These are phyloP conservation scores for Rhizopus delemar DNA, from an alignment of 371 early-diverging fungal genomes.

Conservation along the genomic window DNA sequence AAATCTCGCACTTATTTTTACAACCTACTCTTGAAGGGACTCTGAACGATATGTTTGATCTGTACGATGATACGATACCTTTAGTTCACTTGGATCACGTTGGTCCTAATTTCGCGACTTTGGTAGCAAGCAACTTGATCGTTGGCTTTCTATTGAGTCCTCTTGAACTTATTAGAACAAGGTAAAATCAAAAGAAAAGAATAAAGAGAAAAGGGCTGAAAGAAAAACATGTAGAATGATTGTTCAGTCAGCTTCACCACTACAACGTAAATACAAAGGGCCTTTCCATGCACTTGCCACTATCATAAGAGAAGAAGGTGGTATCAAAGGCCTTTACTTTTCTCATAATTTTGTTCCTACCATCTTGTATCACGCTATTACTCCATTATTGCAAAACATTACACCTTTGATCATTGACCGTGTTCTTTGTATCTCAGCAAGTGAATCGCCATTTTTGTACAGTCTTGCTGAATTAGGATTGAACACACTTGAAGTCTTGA, in stretches of 20 bases:
- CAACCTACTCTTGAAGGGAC: slow-evolving; percentile 80
- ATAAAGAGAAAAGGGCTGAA: slow-evolving; percentile 15
- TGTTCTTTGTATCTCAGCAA: slow-evolving; percentile 62
- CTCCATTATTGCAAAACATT: slow-evolving; percentile 71
- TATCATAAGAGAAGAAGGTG: slow-evolving; percentile 82
- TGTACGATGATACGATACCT: slow-evolving; percentile 79
- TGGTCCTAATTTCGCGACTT: slow-evolving; percentile 70
- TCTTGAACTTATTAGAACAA: slow-evolving; percentile 75
- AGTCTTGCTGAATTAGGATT: slow-evolving; percentile 69
- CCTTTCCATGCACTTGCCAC: slow-evolving; percentile 73
- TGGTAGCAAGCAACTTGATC: slow-evolving; percentile 68
- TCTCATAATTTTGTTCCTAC: slow-evolving; percentile 74
- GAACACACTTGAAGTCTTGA: slow-evolving; percentile 69
- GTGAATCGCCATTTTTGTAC: slow-evolving; percentile 68
- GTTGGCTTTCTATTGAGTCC: slow-evolving; percentile 78
- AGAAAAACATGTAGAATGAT: slow-evolving; percentile 41
- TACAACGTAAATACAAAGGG: slow-evolving; percentile 78
- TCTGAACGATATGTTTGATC: slow-evolving; percentile 74
- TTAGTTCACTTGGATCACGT: slow-evolving; percentile 68
- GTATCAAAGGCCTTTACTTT: slow-evolving; percentile 69
- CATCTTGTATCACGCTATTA: slow-evolving; percentile 71
- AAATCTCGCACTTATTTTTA: slow-evolving; percentile 70
- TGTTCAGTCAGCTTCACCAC: slow-evolving; percentile 73
- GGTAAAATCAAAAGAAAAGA: slow-evolving; percentile 40
- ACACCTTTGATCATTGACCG: slow-evolving; percentile 75